Base-by-base conservation (phyloP, 495 filamentous ascomycete species). In the Penicillium crystallinum region DNA sequence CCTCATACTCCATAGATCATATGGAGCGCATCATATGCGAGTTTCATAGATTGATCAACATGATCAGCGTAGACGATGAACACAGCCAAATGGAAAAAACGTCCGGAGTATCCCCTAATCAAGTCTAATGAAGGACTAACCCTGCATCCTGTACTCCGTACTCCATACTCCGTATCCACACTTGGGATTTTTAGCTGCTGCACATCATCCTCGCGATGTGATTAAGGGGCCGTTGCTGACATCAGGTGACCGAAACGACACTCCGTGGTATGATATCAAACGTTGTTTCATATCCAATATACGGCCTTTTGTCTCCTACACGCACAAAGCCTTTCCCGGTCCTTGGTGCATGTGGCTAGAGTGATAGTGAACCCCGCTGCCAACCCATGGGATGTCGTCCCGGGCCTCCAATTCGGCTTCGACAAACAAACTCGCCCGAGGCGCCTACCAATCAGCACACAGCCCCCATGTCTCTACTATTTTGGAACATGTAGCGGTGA, bases 401-500 rank as follows among this genome's bases (percentile, higher is more conserved):
- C 46, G 38, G 27, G n/a, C 58, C 52, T 58, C 61, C 55, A 61
- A 42, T 39, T 51, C 58, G 48, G 37, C 36, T n/a, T 31, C 21
- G 41, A 34, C 31, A 52, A 44, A 53, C 42, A 45, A 46, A 56
- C 47, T 49, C 40, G 37, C 4, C 31, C 54, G 30, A 35, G 23
- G 37, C 15, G 33, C 31, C 49, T 52, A 45, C 49, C 49, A 52
- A 52, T 52, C 49, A 42, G 29, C 19, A 19, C n/a, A 42, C 19
- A 19, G 33, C 37, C 34, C 27, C 10, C 11, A 34, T 34, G 37
- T 33, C 33, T 39, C 42, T 31, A 33, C 41, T 52, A 60, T 58
- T 48, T 37, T 39, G 46, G 53, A 39, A 25, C 61, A 66, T 63
- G 38, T 66, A 64, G 63, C 63, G 63, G 63, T 66, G 63, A 62